A percentile compares a stretch with the other conserved stretches of the same genome.
phyloP scores from a whole-genome alignment of 78 protist genomes.

The Emiliania huxleyi region DNA sequence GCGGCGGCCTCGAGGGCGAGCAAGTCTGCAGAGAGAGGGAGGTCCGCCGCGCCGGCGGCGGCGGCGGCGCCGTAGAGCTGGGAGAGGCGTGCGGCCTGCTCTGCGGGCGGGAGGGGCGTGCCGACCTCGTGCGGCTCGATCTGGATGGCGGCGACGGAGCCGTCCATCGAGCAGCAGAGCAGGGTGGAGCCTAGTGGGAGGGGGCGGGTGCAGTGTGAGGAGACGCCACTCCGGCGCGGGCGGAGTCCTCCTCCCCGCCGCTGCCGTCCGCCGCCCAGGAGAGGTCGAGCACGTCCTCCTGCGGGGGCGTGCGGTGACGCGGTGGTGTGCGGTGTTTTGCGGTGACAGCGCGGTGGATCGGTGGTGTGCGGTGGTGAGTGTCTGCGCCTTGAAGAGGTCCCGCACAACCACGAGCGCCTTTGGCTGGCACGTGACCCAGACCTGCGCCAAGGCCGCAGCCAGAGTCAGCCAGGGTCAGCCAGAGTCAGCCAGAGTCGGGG shows the following conservation, averaged over 20 bases:
- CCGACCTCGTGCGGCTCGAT: neutral
- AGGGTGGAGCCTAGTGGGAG: no score
- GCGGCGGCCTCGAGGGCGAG: no score
- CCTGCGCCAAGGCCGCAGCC: no score
- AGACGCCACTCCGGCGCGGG: no score
- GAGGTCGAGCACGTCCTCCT: neutral
- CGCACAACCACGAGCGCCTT: neutral
- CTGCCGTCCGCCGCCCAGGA: neutral
- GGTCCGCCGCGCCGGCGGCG: neutral
- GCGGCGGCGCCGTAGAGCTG: neutral
- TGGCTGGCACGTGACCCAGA: neutral
- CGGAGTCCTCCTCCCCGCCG: no score
- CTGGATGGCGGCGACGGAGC: neutral
- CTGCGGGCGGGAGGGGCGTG: neutral
- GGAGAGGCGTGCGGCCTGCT: neutral
- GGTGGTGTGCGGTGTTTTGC: no score
- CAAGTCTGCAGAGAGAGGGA: neutral
- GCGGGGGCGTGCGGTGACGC: no score
- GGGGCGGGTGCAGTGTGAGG: no score
- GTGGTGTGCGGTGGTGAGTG: no score
- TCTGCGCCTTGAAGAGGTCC: neutral
- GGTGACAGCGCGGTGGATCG: no score
- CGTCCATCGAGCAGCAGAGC: neutral
- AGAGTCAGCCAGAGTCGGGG: no score
- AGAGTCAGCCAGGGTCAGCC: no score